Base-by-base conservation (phyloP, 148 eudicot genomes). In the Vaccinium vitisidaea region DNA sequence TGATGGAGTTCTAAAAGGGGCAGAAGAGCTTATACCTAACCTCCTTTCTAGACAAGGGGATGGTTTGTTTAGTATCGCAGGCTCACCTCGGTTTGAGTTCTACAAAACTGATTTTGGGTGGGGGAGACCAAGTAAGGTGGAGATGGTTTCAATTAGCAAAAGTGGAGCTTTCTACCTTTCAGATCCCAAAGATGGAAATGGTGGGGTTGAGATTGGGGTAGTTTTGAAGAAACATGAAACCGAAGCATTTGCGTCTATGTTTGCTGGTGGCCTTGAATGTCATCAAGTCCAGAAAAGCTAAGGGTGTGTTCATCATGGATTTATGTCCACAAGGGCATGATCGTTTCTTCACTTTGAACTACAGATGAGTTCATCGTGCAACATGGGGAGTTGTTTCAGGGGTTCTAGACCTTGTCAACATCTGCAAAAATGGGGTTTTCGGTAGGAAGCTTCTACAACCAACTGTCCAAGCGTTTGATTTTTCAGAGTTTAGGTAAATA, bases 101-200 rank as follows among this genome's bases (percentile, higher is more conserved):
- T 83, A 71, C 46, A 73, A 39, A 8, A 55, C 43, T n/a, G 79
- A 83, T 55, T 71, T 83, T 4, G 69, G 84, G 32, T 83, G 78
- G 84, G 84, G 84, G 27, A 71, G 30, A 74, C 84, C 78, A 36
- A 71, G 8, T 9, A 75, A 75, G 50, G 85, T 75, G 71, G 73
- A 83, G 11, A 36, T 75, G 85, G 25, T 52, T 4, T 75, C 85
- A 18, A 55, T 75, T n/a, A 80, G 43, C 23, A 21, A n/a, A 52
- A 49, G 39, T 30, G 65, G 65, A 53, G 67, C 79, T 49, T 71
- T 83, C 23, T 83, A 8, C 73, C 79, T 83, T 52, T 83, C 79
- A 36, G 84, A 83, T 53, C 0, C 56, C n/a, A 83, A 32, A 71
- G 79, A 43, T 43, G 46, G 46, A 43, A 43, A 43, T 43, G 6